phyloP scores from a whole-genome alignment of 495 filamentous ascomycete genomes.

The Aspergillus cavernicola region DNA sequence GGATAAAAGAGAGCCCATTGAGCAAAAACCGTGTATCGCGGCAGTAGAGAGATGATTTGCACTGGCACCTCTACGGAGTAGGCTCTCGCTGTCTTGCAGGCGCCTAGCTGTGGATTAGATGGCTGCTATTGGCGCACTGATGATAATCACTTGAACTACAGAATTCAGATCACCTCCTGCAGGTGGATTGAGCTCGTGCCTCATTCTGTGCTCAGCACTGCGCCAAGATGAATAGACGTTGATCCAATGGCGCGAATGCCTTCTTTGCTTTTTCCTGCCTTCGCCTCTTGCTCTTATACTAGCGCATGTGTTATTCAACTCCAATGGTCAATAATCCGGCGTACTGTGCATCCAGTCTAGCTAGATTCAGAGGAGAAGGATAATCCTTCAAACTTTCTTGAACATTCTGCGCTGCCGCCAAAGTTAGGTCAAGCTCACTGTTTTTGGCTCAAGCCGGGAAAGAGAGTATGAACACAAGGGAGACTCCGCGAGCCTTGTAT shows the following conservation, averaged over 20 bases:
- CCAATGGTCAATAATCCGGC: background rate
- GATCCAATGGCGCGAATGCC: slow-evolving; percentile 13
- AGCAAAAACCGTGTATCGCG: slow-evolving; percentile 8
- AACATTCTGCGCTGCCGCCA: background rate
- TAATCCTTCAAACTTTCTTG: background rate
- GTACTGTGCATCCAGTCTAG: background rate
- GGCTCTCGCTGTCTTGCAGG: slow-evolving; percentile 19
- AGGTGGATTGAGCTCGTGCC: slow-evolving; percentile 21
- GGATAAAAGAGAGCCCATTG: background rate
- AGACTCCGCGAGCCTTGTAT: background rate
- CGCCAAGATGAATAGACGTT: slow-evolving; percentile 14
- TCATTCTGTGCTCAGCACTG: slow-evolving; percentile 14
- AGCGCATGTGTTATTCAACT: background rate
- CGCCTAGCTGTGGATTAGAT: slow-evolving; percentile 18
- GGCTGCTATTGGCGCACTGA: slow-evolving; percentile 20
- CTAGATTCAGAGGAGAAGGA: background rate
- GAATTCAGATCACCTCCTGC: slow-evolving; percentile 11
- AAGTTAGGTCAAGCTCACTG: background rate
- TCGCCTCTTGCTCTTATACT: background rate
- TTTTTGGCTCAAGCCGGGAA: background rate
- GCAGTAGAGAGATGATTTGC: background rate
- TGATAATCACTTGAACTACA: slow-evolving; percentile 17
- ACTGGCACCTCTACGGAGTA: slow-evolving; percentile 7
- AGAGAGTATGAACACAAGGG: background rate
- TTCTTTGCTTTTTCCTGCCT: slow-evolving; percentile 8